Base-by-base conservation (phyloP, 2,329 filamentous ascomycete species). In the Fusarium kyushuense region DNA sequence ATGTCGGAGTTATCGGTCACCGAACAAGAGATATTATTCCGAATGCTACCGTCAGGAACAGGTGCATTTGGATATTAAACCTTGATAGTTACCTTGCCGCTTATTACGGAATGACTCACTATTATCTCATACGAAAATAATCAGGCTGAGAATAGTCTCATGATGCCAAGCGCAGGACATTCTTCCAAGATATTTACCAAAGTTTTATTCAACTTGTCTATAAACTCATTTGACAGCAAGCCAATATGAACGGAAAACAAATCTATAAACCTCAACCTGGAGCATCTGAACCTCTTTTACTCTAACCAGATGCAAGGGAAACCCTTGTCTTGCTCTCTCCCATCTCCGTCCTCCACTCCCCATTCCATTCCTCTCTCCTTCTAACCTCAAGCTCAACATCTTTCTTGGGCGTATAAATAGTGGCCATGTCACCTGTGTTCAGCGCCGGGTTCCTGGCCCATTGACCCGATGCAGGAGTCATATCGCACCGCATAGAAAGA, bases 311-410 rank as follows among this genome's bases (percentile, higher is more conserved):
- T 14, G 73, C 73, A 29, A 75, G 66, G 21, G 73, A 68, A 1
- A 75, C 36, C 1, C 73, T 67, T 3, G 65, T 72, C 30, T 36
- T 72, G 3, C 73, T 75, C 52, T 72, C 67, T 1, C 72, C 73
- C 72, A 75, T 73, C 21, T 48, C 59, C 27, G 74, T 47, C 17
- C 45, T 55, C 73, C 73, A 75, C 1, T 19, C 19, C 2, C 70
- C 70, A 27, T 30, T 16, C 68, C 70, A 71, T 6, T 60, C 40
- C 0, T 47, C 43, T 11, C 65, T 43, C n/a, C 32, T 41, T 6
- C n/a, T 40, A 6, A 71, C 33, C 17, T 63, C 55, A 10, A 73
- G 40, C 25, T 66, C 27, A 17, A 59, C 35, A 17, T 68, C 67
- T 14, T 49, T 70, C 29, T 70, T 68, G 0, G 70, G 70, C 1